Base-by-base conservation (phyloP, 768 basidiomycete genomes). In the Cyathus striatus region DNA sequence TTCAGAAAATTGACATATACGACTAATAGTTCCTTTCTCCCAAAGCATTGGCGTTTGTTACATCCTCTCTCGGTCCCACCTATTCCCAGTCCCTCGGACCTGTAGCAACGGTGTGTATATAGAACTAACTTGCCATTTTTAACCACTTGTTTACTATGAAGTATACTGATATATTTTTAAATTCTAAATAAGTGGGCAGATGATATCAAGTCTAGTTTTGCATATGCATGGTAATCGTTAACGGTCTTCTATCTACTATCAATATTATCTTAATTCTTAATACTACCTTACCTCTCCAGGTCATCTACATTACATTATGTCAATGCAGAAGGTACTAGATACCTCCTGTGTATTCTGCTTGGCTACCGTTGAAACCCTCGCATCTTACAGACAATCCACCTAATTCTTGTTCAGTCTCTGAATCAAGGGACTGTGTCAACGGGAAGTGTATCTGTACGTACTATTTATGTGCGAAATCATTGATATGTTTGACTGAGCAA, bases 41-140 rank as follows among this genome's bases (percentile, higher is more conserved):
- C 3, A 72, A 72, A 6, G 68, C 76, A 1, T 61, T 74, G 5
- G 56, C 66, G 3, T 74, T 73, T 45, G 76, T 78, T 3, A 53
- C 75, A 47, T 56, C 63, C 0, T 68, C 70, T 3, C 57, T 78
- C 6, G 70, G 70, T 1, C 57, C 70, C 0, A 68, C 60, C 1
- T 76, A 70, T 49, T 60, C 61, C 38, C 47, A 64, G 36, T 70
- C 72, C 6, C 68, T 80, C 16, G 76, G 75, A 1, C 66, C 68
- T 43, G 75, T 73, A 6, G 71, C 75, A 3, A 64, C 70, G 7
- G 75, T 77, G 61, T 49, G 3, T n/a, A n/a, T n/a, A n/a, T n/a
- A n/a, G n/a, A n/a, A n/a, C n/a, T n/a, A n/a, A n/a, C n/a, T n/a
- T n/a, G n/a, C n/a, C n/a, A n/a, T n/a, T n/a, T n/a, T n/a, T n/a